A percentile compares a stretch with the other conserved stretches of the same genome.
These are phyloP conservation scores for Botrytis medusae DNA, from an alignment of 2,329 filamentous ascomycete genomes.

Conservation along the genomic window DNA sequence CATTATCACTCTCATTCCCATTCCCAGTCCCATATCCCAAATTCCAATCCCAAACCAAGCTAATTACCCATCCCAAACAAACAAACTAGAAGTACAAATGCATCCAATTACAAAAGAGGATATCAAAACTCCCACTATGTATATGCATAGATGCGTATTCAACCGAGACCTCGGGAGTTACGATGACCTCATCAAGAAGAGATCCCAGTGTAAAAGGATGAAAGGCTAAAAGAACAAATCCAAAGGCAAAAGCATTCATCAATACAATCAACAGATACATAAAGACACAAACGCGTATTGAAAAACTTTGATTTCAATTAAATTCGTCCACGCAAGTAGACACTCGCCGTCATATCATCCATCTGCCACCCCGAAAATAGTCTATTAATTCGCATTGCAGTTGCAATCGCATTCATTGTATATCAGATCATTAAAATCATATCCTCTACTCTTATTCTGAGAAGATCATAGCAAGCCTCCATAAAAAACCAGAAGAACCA, in stretches of 20 bases:
- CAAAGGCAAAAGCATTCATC: neutral
- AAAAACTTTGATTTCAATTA: neutral
- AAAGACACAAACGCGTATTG: neutral
- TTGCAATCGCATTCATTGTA: neutral
- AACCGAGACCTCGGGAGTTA: neutral
- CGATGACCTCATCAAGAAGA: neutral
- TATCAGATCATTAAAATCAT: slow-evolving; percentile 8
- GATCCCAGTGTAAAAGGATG: neutral
- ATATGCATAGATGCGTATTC: too few species aligned
- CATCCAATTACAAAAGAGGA: neutral
- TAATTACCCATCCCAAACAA: neutral
- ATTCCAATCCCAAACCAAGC: neutral
- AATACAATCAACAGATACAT: neutral
- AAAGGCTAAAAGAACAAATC: too few species aligned
- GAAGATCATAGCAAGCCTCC: slow-evolving; percentile 5
- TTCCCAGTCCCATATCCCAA: neutral
- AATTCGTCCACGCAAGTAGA: neutral
- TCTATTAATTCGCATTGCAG: slow-evolving; percentile 14
- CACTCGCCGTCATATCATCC: neutral
- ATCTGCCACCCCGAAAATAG: neutral
- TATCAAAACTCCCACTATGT: neutral
- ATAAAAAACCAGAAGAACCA: slow-evolving; percentile 7
- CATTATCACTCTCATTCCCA: neutral
- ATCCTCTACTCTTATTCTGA: slow-evolving; percentile 10
- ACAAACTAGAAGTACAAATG: too few species aligned